Conservation (phyloP, 2,329 filamentous ascomycete species). For the Venturia pyrina region DNA sequence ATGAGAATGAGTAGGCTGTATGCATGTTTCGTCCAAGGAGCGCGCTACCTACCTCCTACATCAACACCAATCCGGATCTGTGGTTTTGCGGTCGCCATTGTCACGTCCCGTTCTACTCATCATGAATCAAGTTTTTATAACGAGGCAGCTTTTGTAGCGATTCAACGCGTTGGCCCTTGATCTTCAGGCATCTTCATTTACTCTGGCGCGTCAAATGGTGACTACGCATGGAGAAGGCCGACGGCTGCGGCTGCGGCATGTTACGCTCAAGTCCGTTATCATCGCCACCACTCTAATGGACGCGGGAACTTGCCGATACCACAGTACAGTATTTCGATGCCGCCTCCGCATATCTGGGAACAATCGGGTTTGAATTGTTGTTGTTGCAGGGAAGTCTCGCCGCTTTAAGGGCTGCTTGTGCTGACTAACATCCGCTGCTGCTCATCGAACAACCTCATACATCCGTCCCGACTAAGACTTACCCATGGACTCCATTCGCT, state of each 20-base stretch:
- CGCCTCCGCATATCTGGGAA: not conserved
- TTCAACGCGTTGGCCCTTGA: not conserved
- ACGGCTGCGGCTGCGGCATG: not conserved
- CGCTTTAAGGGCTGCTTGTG: not conserved
- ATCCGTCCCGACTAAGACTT: no score
- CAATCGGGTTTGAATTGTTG: not conserved
- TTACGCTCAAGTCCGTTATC: conserved; percentile 4
- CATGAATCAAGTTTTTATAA: not conserved
- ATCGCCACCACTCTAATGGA: not conserved
- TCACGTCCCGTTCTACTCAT: not conserved
- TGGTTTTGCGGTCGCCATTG: not conserved
- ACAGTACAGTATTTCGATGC: not conserved
- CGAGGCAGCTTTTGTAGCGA: not conserved
- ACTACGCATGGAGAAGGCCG: not conserved
- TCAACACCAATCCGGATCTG: conserved; percentile 33
- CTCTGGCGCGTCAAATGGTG: not conserved
- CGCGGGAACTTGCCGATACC: not conserved
- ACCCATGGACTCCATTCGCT: no score
- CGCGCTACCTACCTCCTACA: conserved; percentile 26
- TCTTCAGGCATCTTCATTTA: not conserved
- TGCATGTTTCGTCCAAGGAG: not conserved
- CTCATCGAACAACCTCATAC: no score
- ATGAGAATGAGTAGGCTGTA: not conserved
- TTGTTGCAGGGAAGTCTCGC: not conserved
- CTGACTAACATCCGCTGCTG: no score